A percentile compares a stretch with the other conserved stretches of the same genome.
These are phyloP conservation scores for Ilex paraguariensis DNA, from an alignment of 305 asterid genomes.

Conservation along the genomic window DNA sequence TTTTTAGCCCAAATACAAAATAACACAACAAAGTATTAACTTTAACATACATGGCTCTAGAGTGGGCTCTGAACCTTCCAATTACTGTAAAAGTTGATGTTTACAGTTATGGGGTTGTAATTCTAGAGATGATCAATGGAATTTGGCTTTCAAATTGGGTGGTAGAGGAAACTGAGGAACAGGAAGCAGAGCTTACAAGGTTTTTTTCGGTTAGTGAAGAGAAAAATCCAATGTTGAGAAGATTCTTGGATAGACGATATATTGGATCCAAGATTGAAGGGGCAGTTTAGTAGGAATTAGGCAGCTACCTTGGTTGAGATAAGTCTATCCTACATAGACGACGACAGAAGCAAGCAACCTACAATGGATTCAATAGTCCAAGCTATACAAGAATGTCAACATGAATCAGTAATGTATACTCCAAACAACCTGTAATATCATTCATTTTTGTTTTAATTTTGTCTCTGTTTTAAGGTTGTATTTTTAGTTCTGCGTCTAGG, in stretches of 20 bases:
- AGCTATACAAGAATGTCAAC: slow-evolving; percentile 39
- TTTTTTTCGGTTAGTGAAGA: slow-evolving; percentile 24
- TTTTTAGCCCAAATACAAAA: no score
- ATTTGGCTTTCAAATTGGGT: no score
- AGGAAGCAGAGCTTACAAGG: slow-evolving; percentile 17
- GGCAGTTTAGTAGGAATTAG: slow-evolving; percentile 38
- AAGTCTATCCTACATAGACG: slow-evolving; percentile 54
- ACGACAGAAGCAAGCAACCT: slow-evolving; percentile 54
- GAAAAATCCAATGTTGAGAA: slow-evolving; percentile 17
- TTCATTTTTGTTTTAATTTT: no score
- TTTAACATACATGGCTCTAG: no score
- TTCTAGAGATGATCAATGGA: no score
- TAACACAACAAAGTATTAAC: no score
- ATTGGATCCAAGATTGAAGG: slow-evolving; percentile 57
- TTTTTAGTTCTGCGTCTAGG: no score
- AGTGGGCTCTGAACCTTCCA: no score
- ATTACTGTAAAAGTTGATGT: no score
- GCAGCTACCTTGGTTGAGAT: slow-evolving; percentile 33
- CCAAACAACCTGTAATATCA: background rate
- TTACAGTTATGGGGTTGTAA: no score
- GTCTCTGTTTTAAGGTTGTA: no score
- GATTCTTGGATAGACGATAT: slow-evolving; percentile 39
- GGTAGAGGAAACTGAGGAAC: slow-evolving; percentile 20
- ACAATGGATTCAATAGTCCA: slow-evolving; percentile 66
- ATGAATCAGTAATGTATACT: slow-evolving; percentile 9